These are phyloP conservation scores for Pestalotiopsis sp. DNA, from an alignment of 2,329 filamentous ascomycete genomes.

Conservation along the genomic window DNA sequence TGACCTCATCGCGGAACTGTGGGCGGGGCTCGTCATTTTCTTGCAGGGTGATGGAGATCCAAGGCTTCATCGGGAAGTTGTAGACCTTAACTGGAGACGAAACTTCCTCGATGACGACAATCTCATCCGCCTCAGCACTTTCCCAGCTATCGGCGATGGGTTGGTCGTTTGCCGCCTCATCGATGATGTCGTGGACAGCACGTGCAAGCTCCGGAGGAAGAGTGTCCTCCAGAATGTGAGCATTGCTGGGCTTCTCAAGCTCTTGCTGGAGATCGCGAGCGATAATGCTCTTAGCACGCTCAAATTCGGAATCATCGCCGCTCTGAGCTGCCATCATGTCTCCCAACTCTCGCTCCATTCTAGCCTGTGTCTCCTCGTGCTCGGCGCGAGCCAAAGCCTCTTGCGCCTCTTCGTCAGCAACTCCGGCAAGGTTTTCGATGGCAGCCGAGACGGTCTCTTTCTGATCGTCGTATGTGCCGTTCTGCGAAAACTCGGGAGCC, in stretches of 20 bases:
- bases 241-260: conserved; percentile 57
- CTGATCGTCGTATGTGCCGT: conserved; percentile 29
- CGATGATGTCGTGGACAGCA: conserved; percentile 51
- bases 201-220: conserved; percentile 56
- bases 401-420: conserved; percentile 58
- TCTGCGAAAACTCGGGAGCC: conserved; percentile 41
- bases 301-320: conserved; percentile 49
- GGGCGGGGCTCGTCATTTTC: conserved; percentile 59
- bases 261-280: conserved; percentile 55
- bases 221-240: conserved; percentile 54
- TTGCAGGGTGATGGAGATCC: conserved; percentile 83
- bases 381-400: conserved; percentile 64
- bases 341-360: conserved; percentile 51
- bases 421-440: conserved; percentile 64
- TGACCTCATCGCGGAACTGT: conserved; percentile 74
- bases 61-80: conserved; percentile 96
- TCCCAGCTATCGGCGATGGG: conserved; percentile 88
- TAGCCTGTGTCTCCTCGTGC: conserved; percentile 49
- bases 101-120: conserved; percentile 67
- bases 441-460: conserved; percentile 74
- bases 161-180: conserved; percentile 60
- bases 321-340: conserved; percentile 54
- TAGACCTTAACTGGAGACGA: conserved; percentile 75
- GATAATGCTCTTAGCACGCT: conserved; percentile 49
- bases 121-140: conserved; percentile 76